Percentiles rank a stretch among this genome's conserved stretches.
Evolutionary conservation across 2,329 filamentous ascomycete species (phyloP).

Genomic region (Talaromyces amestolkiae): DNA sequence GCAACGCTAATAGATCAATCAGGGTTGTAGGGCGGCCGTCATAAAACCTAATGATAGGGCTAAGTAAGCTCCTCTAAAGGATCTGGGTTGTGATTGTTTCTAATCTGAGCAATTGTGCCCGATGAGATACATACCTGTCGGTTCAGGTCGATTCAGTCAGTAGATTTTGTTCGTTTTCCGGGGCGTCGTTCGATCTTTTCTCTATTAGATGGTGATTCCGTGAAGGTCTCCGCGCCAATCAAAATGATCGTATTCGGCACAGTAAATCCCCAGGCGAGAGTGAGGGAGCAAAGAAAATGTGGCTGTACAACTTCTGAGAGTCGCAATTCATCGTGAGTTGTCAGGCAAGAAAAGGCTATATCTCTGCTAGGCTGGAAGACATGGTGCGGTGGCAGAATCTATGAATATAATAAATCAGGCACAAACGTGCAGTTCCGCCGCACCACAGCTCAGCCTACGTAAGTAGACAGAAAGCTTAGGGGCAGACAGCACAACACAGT

Average conservation of each 20-base stretch:
- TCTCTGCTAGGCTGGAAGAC: constrained; percentile 20
- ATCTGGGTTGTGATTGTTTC: constrained; percentile 2
- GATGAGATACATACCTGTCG: constrained; percentile 17
- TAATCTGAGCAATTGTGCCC: constrained; percentile 16
- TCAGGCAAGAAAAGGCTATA: constrained; percentile 23
- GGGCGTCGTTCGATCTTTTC: constrained; percentile 1
- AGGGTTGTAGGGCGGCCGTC: constrained; percentile 13
- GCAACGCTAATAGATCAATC: constrained; percentile 15
- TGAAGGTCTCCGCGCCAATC: constrained; percentile 21
- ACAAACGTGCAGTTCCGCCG: constrained; percentile 13
- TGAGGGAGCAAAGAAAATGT: constrained; percentile 25
- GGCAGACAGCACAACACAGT: constrained; percentile 13
- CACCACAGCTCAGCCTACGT: constrained; percentile 14
- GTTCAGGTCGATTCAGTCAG: constrained; percentile 11
- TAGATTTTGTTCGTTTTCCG: constrained; percentile 4
- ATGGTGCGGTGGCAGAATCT: constrained; percentile 25
- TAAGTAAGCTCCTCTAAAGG: constrained; percentile 8
- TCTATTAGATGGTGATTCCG: constrained; percentile 7
- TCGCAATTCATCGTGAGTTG: constrained; percentile 37
- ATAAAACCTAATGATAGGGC: constrained; percentile 18
- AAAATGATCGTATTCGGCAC: constrained; percentile 26
- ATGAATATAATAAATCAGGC: constrained; percentile 21
- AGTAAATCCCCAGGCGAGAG: constrained; percentile 21
- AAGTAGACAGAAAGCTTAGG: constrained; percentile 8
- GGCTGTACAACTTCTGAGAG: constrained; percentile 24